Evolutionary conservation across 2,329 filamentous ascomycete genomes (phyloP), one percentile per base, ranked within the genome.

Genomic region (Xylaria arbuscula): DNA sequence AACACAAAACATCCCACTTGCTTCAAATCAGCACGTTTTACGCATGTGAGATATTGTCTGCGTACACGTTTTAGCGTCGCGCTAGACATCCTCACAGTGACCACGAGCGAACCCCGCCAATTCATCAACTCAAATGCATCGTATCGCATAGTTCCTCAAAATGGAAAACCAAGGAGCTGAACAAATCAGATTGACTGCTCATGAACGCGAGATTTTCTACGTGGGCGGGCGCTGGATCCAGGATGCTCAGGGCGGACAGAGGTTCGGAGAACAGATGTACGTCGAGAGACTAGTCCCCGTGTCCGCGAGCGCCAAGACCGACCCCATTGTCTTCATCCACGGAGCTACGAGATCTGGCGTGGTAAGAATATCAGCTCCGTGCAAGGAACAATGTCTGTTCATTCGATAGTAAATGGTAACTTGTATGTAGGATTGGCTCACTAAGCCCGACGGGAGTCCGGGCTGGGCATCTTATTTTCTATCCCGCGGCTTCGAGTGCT

Each of bases 381-480:
- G 17, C 42, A 54, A 54, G n/a, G 54, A 51, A 47, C 42, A 36
- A 22, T 15, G 24, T 42, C 17, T 28, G 15, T 63, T 28, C 28
- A 28, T 28, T 28, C 5, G 28, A 28, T 28, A 28, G 28, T 28
- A 2, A 28, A 63, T 11, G 32, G 47, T 22, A 38, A 22, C 24
- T 10, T 8, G n/a, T 65, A 81, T 19, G 15, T 22, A 47, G 79
- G 83, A 84, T 70, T 85, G 82, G 76, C 77, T 84, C 22, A 81
- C 81, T 59, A 85, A 82, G 54, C 83, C 84, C 7, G 83, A 85
- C 65, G 82, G 82, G 53, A 76, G 80, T 15, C 78, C 78, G 9
- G 84, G 84, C 17, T 86, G 84, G 84, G 81, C 84, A 0, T 83
- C 82, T 2, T 79, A 79, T 65, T 86, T 86, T 72, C 69, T 86